Evolutionary conservation across 495 filamentous ascomycete genomes (phyloP).

Genomic region (Staphylotrichum tortipilum): DNA sequence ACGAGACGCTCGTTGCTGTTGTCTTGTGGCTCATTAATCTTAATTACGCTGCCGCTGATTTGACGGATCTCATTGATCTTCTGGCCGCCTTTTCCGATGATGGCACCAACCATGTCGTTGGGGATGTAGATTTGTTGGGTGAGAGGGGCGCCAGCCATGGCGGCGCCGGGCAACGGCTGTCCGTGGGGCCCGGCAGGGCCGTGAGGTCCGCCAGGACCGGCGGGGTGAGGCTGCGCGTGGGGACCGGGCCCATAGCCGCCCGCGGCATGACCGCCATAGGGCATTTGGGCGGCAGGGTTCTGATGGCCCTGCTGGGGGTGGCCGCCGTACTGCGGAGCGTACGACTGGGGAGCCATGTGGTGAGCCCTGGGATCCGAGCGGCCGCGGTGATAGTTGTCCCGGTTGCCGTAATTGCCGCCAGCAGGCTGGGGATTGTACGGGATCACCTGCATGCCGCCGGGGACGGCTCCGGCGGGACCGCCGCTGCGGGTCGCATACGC

Average conservation of each 20-base stretch:
- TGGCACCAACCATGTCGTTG: conserved; percentile 98
- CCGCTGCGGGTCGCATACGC: conserved; percentile 94
- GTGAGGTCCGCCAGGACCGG: conserved; percentile 44
- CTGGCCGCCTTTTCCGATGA: conserved; percentile 95
- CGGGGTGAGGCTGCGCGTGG: conserved; percentile 65
- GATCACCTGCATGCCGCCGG: conserved; percentile 95
- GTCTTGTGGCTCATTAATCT: conserved; percentile 98
- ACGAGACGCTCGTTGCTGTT: conserved; percentile 97
- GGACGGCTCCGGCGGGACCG: conserved; percentile 82
- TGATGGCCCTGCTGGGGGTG: conserved; percentile 54
- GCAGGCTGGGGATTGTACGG: conserved; percentile 91
- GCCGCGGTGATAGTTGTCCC: conserved; percentile 63
- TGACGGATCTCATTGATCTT: conserved; percentile 99
- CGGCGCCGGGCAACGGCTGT: conserved; percentile 58
- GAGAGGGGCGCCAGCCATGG: conserved; percentile 74
- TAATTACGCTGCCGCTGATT: conserved; percentile 94
- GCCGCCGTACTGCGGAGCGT: conserved; percentile 54
- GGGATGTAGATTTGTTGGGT: conserved; percentile 99
- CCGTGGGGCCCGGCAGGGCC: conserved; percentile 49
- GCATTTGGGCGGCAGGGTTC: conserved; percentile 59
- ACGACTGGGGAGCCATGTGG: conserved; percentile 39
- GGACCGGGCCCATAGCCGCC: conserved; percentile 61
- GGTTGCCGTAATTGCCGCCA: conserved; percentile 83
- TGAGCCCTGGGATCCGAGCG: conserved; percentile 59
- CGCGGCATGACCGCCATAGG: conserved; percentile 47